These are phyloP conservation scores for Tremella mesenterica DNA, from an alignment of 768 basidiomycete species.

Conservation along the genomic window DNA sequence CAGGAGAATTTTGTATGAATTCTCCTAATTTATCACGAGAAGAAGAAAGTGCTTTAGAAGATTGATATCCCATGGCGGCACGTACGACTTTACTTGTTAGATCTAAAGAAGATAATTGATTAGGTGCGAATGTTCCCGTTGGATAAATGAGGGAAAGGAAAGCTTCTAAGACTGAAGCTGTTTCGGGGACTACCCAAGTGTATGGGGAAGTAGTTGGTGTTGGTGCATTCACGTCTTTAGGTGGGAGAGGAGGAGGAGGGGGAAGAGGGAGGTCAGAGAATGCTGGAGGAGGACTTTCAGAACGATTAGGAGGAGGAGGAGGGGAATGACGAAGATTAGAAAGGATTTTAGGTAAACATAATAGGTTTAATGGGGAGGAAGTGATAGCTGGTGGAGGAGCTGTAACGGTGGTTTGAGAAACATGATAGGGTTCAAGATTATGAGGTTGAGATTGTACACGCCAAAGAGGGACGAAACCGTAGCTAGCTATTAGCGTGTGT, in stretches of 20 bases:
- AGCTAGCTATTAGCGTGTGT: conserved; percentile 17
- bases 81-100: conserved; percentile 26
- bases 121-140: conserved; percentile 6
- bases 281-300: not conserved
- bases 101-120: conserved; percentile 12
- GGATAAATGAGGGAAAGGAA: conserved; percentile 38
- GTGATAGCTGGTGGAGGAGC: not conserved
- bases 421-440: not conserved
- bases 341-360: conserved; percentile 24
- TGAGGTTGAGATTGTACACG: conserved; percentile 16
- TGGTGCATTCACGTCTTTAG: conserved; percentile 21
- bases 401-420: not conserved
- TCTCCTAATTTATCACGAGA: conserved; percentile 17
- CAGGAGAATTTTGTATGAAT: conserved; percentile 10
- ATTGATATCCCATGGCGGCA: conserved; percentile 37
- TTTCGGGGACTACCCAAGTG: conserved; percentile 35
- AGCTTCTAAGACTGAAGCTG: conserved; percentile 22
- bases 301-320: not conserved
- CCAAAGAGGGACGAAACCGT: conserved; percentile 40
- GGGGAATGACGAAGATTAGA: conserved; percentile 3
- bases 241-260: conserved; percentile 6
- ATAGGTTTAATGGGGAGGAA: conserved; percentile 8
- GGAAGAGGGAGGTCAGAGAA: not conserved
- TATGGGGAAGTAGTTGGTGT: conserved; percentile 33
- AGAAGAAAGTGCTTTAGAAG: conserved; percentile 18